Evolutionary conservation across 371 early-diverging fungal species (phyloP).

Genomic region (Actinomucor elegans): DNA sequence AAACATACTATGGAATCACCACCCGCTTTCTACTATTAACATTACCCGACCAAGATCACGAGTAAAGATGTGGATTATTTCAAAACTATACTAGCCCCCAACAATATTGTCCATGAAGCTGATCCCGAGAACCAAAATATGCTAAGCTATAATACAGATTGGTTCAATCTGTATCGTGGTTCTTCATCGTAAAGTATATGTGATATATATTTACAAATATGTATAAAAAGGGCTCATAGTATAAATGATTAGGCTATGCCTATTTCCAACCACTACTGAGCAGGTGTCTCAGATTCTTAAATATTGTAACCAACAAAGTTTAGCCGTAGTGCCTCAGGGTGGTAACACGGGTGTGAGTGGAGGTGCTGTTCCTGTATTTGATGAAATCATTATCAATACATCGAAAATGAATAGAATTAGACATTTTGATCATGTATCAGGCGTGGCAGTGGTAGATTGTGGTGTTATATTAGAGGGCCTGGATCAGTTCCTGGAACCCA

Average conservation of each 20-base stretch:
- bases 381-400: constrained; percentile 86
- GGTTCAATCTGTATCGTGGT: constrained; percentile 87
- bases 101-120: constrained; percentile 48
- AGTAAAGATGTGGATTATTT: constrained; percentile 61
- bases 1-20: background rate
- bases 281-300: constrained; percentile 82
- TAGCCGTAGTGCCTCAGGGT: constrained; percentile 96
- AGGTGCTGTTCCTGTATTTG: constrained; percentile 92
- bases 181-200: constrained; percentile 48
- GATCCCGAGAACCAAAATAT: constrained; percentile 21
- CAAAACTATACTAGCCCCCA: constrained; percentile 24
- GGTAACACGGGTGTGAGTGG: constrained; percentile 95
- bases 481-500: constrained; percentile 73
- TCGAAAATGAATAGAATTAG: constrained; percentile 76
- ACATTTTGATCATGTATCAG: constrained; percentile 80
- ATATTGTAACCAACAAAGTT: constrained; percentile 78
- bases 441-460: constrained; percentile 80
- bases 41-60: constrained; percentile 31
- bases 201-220: background rate
- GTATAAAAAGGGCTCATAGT: background rate
- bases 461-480: constrained; percentile 87
- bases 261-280: constrained; percentile 78
- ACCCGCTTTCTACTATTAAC: background rate
- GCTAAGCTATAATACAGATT: constrained; percentile 58
- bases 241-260: constrained; percentile 29